These are phyloP conservation scores for Monosporascus cannonballus DNA, from an alignment of 2,329 filamentous ascomycete genomes.

Conservation along the genomic window DNA sequence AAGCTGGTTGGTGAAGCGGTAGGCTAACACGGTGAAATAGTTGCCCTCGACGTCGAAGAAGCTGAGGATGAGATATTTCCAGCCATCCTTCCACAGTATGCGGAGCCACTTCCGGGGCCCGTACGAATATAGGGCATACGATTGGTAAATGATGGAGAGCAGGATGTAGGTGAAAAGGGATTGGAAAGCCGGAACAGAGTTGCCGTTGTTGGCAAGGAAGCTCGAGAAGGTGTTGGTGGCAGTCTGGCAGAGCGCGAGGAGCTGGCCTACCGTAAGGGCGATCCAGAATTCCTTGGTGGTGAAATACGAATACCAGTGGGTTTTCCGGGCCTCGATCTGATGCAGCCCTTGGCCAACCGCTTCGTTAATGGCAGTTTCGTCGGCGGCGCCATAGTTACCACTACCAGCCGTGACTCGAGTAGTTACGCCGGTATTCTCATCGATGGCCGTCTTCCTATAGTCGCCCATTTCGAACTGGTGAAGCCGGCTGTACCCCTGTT, in stretches of 20 bases:
- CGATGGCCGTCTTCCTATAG: constrained; percentile 15
- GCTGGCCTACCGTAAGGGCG: constrained; percentile 73
- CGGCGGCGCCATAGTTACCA: constrained; percentile 9
- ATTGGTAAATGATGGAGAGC: constrained; percentile 74
- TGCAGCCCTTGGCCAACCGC: constrained; percentile 46
- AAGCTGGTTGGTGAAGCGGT: constrained; percentile 85
- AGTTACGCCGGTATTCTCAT: constrained; percentile 17
- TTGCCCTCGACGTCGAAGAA: constrained; percentile 96
- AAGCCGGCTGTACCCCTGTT: constrained; percentile 12
- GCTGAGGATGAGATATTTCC: constrained; percentile 89
- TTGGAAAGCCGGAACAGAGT: constrained; percentile 90
- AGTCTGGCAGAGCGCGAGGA: constrained; percentile 84
- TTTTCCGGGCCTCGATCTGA: constrained; percentile 46
- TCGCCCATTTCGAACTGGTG: constrained; percentile 24
- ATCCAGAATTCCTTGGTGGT: constrained; percentile 83
- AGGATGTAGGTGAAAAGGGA: constrained; percentile 91
- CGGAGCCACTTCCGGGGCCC: constrained; percentile 64
- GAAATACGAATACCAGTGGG: constrained; percentile 67
- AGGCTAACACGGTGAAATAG: constrained; percentile 95
- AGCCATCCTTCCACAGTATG: constrained; percentile 65
- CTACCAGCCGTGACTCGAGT: constrained; percentile 19
- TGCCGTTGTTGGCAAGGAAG: constrained; percentile 60
- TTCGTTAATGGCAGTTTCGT: constrained; percentile 22
- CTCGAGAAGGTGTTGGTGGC: constrained; percentile 85
- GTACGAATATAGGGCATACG: constrained; percentile 71